These are phyloP conservation scores for Lachancea fermentati DNA, from an alignment of 805 yeast species.

Conservation along the genomic window DNA sequence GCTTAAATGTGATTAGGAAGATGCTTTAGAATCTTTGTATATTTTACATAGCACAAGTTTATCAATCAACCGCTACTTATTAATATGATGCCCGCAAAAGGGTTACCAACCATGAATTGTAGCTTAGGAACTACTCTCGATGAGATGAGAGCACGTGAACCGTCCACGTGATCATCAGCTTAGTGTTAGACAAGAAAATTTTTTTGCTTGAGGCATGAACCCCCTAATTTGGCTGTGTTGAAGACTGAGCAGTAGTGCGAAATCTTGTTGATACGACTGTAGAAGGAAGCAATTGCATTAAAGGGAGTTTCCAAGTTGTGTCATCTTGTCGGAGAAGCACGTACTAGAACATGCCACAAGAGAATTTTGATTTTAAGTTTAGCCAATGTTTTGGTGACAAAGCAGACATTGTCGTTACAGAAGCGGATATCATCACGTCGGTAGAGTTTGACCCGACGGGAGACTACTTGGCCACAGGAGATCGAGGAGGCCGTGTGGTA, in stretches of 20 bases:
- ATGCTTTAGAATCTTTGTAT: background rate
- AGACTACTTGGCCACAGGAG: conserved; percentile 95
- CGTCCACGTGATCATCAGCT: too few relatives aligned
- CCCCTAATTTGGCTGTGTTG: background rate
- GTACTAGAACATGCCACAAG: conserved; percentile 25
- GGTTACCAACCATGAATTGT: too few relatives aligned
- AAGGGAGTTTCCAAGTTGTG: background rate
- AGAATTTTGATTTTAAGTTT: conserved; percentile 52
- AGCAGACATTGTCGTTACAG: conserved; percentile 94
- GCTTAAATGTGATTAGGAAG: conserved; percentile 32
- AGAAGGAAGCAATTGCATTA: background rate
- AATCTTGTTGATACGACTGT: background rate
- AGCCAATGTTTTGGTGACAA: conserved; percentile 99
- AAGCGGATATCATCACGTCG: conserved; percentile 94
- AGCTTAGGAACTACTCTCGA: too few relatives aligned
- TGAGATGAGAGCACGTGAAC: too few relatives aligned
- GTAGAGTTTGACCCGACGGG: conserved; percentile 96
- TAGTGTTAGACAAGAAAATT: background rate
- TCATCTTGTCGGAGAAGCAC: background rate
- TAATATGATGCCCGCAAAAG: background rate
- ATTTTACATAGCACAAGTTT: conserved; percentile 5
- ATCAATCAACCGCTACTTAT: background rate
- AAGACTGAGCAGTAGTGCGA: background rate
- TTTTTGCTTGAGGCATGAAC: background rate
- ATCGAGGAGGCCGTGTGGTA: conserved; percentile 96